Percentiles rank a stretch among this genome's conserved stretches.
Conservation (phyloP, 352 stramenopile species). For the Phytophthora pini region DNA sequence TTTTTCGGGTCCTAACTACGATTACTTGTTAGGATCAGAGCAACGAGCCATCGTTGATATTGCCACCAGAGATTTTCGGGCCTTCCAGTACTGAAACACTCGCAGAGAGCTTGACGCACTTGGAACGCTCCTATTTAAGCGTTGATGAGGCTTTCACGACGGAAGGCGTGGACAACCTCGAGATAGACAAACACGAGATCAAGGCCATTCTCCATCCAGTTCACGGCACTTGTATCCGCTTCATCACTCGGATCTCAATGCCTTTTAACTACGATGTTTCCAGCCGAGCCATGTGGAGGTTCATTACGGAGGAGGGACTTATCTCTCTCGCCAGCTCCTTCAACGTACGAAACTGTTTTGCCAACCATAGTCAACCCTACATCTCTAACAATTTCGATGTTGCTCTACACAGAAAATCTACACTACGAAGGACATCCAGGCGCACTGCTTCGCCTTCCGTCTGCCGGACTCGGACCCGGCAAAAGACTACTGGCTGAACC, state of each 20-base stretch:
- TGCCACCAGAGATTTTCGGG: conserved; percentile 30
- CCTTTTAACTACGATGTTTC: conserved; percentile 31
- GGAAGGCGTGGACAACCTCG: conserved; percentile 23
- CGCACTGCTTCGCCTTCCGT: conserved; percentile 29
- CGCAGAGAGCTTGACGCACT: conserved; percentile 23
- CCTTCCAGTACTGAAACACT: conserved; percentile 33
- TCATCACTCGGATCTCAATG: conserved; percentile 30
- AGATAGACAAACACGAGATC: conserved; percentile 32
- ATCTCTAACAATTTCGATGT: conserved; percentile 7
- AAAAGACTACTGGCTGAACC: conserved; percentile 33
- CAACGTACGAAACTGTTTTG: conserved; percentile 18
- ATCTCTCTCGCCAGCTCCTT: conserved; percentile 31
- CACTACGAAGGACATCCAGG: conserved; percentile 31
- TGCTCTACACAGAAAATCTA: conserved; percentile 35
- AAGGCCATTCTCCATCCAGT: conserved; percentile 30
- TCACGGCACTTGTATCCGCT: conserved; percentile 34
- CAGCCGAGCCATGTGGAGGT: conserved; percentile 31
- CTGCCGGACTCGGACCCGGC: conserved; percentile 19
- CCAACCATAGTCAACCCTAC: no score
- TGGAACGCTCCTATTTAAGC: conserved; percentile 28
- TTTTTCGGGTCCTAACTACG: conserved; percentile 13
- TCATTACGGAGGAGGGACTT: conserved; percentile 28
- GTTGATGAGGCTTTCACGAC: conserved; percentile 24
- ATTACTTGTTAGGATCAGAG: conserved; percentile 11
- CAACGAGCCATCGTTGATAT: conserved; percentile 9